A percentile compares a stretch with the other conserved stretches of the same genome.
Evolutionary conservation across 1,139 yeast species (phyloP).

Genomic region (Schwanniomyces etchellsii): DNA sequence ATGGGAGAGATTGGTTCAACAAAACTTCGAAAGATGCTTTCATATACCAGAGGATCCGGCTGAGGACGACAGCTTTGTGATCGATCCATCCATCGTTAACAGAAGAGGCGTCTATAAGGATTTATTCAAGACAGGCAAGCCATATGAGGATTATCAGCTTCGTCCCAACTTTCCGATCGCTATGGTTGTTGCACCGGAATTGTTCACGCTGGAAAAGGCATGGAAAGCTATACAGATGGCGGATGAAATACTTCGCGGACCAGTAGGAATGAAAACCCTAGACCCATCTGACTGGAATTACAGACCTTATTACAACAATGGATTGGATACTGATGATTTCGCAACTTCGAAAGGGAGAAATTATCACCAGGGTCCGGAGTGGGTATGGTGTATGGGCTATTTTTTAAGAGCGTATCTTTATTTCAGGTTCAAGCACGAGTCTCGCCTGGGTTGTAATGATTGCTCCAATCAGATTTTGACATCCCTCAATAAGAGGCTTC

Average conservation of each 20-base stretch:
- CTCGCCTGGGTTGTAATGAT: no score
- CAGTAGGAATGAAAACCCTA: constrained; percentile 85
- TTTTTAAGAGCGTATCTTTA: constrained; percentile 70
- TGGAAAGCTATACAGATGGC: constrained; percentile 61
- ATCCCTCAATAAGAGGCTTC: constrained; percentile 49
- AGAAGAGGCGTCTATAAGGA: constrained; percentile 95
- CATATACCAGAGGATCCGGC: constrained; percentile 62
- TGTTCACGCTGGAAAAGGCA: constrained; percentile 63
- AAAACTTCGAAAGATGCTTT: constrained; percentile 72
- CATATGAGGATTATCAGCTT: constrained; percentile 89
- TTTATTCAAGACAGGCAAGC: constrained; percentile 70
- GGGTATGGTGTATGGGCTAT: constrained; percentile 93
- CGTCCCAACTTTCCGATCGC: constrained; percentile 93
- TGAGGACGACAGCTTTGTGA: constrained; percentile 47
- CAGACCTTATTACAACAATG: constrained; percentile 79
- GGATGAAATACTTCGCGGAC: constrained; percentile 73
- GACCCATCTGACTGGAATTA: constrained; percentile 92
- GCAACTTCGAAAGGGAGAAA: constrained; percentile 93
- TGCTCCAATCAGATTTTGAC: constrained; percentile 24
- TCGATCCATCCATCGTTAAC: constrained; percentile 65
- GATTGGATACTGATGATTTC: constrained; percentile 78
- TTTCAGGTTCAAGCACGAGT: constrained; percentile 30
- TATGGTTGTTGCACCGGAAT: constrained; percentile 88
- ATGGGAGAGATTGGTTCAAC: constrained; percentile 69
- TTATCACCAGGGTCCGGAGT: constrained; percentile 98